phyloP scores from a whole-genome alignment of 2,329 filamentous ascomycete genomes.

The Penicillium expansum region DNA sequence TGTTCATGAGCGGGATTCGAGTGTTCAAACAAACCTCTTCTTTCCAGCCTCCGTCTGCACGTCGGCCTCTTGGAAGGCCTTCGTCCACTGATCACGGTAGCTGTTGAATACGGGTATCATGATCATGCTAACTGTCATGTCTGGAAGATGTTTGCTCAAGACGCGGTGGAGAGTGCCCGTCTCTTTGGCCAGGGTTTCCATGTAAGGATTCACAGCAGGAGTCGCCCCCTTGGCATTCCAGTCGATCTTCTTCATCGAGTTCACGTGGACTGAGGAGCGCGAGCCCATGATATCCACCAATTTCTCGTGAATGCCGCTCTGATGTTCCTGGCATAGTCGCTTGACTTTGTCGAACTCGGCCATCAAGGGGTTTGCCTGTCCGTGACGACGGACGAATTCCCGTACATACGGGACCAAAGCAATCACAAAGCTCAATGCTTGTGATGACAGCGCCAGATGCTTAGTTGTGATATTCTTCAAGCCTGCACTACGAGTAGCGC shows the following conservation, averaged over 20 bases:
- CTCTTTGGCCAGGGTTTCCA: slow-evolving; percentile 84
- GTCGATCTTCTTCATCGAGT: slow-evolving; percentile 68
- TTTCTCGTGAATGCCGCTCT: slow-evolving; percentile 87
- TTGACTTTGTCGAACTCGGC: slow-evolving; percentile 87
- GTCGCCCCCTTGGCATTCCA: slow-evolving; percentile 61
- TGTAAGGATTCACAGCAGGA: slow-evolving; percentile 63
- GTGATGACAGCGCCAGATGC: slow-evolving; percentile 86
- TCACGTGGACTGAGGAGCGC: slow-evolving; percentile 70
- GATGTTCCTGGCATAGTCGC: slow-evolving; percentile 81
- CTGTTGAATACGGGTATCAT: slow-evolving; percentile 81
- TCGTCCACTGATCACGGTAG: slow-evolving; percentile 76
- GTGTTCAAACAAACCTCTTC: slow-evolving; percentile 58
- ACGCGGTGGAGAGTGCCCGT: slow-evolving; percentile 81
- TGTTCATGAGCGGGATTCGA: too few species aligned
- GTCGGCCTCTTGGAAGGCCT: slow-evolving; percentile 63
- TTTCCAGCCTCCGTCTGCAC: slow-evolving; percentile 67
- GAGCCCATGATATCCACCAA: slow-evolving; percentile 88
- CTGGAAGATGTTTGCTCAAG: slow-evolving; percentile 75
- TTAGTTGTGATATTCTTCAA: slow-evolving; percentile 96
- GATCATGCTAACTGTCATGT: slow-evolving; percentile 73
- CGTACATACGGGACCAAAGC: slow-evolving; percentile 84
- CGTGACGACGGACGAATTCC: slow-evolving; percentile 82
- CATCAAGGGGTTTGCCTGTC: slow-evolving; percentile 58
- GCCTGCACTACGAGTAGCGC: slow-evolving; percentile 82
- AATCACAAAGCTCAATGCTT: slow-evolving; percentile 83